Percentiles rank a stretch among this genome's conserved stretches.
phyloP scores from a whole-genome alignment of 2,329 filamentous ascomycete species.

The Fusarium concolor region DNA sequence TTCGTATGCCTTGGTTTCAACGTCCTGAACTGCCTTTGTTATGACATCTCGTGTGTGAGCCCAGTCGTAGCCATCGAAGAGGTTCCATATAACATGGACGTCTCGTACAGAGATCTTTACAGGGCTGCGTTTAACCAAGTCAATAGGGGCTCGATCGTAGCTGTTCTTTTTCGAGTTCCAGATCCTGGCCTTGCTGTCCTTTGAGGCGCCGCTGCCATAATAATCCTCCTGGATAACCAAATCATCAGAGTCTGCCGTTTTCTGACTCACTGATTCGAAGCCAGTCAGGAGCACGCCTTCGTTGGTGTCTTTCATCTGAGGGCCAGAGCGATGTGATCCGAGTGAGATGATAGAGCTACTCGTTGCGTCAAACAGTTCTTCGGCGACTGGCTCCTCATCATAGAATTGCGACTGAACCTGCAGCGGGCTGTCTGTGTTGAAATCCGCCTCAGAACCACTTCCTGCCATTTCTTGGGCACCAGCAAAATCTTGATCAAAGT shows the following conservation, averaged over 20 bases:
- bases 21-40: constrained; percentile 85
- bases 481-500: constrained; percentile 72
- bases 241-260: constrained; percentile 67
- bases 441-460: constrained; percentile 49
- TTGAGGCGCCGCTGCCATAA: constrained; percentile 72
- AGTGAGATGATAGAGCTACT: constrained; percentile 49
- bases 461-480: constrained; percentile 63
- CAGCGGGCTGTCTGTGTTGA: constrained; percentile 51
- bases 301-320: constrained; percentile 52
- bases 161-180: constrained; percentile 84
- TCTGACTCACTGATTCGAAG: constrained; percentile 46
- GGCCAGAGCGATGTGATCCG: constrained; percentile 21
- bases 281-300: constrained; percentile 53
- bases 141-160: constrained; percentile 74
- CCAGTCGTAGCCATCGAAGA: constrained; percentile 99
- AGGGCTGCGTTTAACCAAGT: constrained; percentile 73
- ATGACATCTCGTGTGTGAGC: constrained; percentile 86
- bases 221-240: constrained; percentile 82
- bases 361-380: constrained; percentile 63
- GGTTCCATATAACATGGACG: constrained; percentile 95
- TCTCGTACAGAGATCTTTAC: constrained; percentile 83
- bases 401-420: constrained; percentile 61
- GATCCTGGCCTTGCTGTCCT: constrained; percentile 76
- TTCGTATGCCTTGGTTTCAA: constrained; percentile 85
- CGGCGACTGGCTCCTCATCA: constrained; percentile 56